Evolutionary conservation across 306 rosid genomes (phyloP).

Genomic region (Acacia crassicarpa): DNA sequence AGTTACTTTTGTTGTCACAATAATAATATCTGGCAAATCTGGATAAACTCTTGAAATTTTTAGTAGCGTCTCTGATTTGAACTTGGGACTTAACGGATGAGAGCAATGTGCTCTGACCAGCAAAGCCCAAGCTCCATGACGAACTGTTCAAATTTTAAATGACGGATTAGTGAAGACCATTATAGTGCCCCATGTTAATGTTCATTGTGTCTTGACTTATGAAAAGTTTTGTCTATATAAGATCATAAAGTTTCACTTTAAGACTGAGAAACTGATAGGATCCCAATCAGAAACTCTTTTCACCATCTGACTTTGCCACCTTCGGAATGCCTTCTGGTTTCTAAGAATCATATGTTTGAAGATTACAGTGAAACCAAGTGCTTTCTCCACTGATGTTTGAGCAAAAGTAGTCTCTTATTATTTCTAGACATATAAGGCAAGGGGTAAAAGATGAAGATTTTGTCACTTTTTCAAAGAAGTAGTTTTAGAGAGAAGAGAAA

Average conservation of each 20-base stretch:
- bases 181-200: conserved; percentile 8
- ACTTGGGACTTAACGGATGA: too few relatives aligned
- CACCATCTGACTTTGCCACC: background rate
- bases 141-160: background rate
- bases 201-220: background rate
- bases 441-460: background rate
- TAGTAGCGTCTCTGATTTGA: too few relatives aligned
- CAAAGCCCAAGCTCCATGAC: background rate
- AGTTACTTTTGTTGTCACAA: background rate
- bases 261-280: background rate
- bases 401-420: background rate
- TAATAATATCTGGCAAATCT: background rate
- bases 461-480: background rate
- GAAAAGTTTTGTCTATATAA: background rate
- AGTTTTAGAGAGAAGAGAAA: background rate
- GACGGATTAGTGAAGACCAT: conserved; percentile 11
- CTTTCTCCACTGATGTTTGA: background rate
- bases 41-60: background rate
- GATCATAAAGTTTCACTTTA: background rate
- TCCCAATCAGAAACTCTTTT: background rate
- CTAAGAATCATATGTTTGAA: background rate
- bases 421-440: background rate
- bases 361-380: background rate
- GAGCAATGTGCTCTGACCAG: too few relatives aligned
- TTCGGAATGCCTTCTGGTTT: conserved; percentile 8